A percentile compares a stretch with the other conserved stretches of the same genome.
These are phyloP conservation scores for Stephania cephalantha DNA, from an alignment of 164 flowering plant species.

Conservation along the genomic window DNA sequence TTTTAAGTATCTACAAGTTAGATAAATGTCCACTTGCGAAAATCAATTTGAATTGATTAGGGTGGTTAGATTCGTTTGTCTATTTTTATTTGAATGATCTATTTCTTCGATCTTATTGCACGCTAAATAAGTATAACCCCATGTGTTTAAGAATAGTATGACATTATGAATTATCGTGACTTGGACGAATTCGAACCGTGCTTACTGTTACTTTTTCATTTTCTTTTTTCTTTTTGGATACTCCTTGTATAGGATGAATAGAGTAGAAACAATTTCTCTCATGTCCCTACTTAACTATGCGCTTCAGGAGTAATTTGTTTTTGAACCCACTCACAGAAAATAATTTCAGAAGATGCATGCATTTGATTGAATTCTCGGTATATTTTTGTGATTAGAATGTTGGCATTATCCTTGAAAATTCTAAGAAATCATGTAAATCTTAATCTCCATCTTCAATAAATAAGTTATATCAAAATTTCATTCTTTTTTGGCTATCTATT, in stretches of 20 bases:
- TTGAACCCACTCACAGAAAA: background rate
- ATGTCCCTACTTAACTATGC: background rate
- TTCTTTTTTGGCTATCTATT: background rate
- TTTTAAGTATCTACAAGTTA: no score
- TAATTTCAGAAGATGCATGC: background rate
- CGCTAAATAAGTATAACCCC: background rate
- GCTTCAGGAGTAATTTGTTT: background rate
- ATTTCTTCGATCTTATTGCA: background rate
- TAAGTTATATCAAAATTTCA: background rate
- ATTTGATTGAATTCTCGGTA: background rate
- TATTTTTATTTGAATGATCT: no score
- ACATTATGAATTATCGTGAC: background rate
- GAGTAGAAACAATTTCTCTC: background rate
- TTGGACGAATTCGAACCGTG: background rate
- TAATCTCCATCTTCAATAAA: background rate
- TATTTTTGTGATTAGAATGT: background rate
- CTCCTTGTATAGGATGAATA: slow-evolving; percentile 8
- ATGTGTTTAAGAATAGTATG: background rate
- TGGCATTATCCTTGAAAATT: background rate
- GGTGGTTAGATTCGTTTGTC: no score
- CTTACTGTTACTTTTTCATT: background rate
- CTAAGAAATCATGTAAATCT: background rate
- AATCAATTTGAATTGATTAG: no score
- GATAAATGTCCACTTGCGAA: no score
- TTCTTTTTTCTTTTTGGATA: background rate